phyloP scores from a whole-genome alignment of 768 basidiomycete species.

The Sporobolomyces pararoseus region DNA sequence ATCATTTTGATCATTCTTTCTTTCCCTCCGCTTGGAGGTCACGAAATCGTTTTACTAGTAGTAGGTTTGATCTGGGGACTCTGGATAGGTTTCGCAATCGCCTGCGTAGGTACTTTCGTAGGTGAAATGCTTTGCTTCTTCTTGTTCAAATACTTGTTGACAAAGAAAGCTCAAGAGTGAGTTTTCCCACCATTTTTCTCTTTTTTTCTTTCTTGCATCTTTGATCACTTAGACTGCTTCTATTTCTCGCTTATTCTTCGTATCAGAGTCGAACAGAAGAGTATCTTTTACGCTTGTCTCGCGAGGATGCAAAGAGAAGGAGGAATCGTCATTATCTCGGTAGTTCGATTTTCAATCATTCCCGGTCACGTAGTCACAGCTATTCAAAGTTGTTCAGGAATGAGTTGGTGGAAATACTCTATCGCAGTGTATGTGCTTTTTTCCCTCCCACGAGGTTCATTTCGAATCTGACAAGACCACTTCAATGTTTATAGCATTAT shows the following conservation, averaged over 20 bases:
- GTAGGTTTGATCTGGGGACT: conserved; percentile 39
- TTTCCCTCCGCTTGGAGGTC: conserved; percentile 30
- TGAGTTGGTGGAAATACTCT: conserved; percentile 26
- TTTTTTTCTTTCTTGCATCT: not conserved
- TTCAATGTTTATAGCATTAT: conserved; percentile 11
- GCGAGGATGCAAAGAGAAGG: conserved; percentile 38
- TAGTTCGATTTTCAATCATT: conserved; percentile 33
- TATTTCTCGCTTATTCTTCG: not conserved
- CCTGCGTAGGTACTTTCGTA: conserved; percentile 15
- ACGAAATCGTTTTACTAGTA: conserved; percentile 32
- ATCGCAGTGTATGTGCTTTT: conserved; percentile 35
- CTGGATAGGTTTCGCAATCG: conserved; percentile 29
- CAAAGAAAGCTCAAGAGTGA: conserved; percentile 11
- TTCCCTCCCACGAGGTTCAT: too few species aligned
- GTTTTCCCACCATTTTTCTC: not conserved
- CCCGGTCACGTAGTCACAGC: conserved; percentile 43
- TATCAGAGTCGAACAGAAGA: conserved; percentile 28
- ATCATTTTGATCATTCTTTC: conserved; percentile 32
- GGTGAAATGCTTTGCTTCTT: conserved; percentile 36
- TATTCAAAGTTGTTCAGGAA: conserved; percentile 39
- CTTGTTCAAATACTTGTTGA: conserved; percentile 38
- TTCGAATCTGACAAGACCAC: too few species aligned
- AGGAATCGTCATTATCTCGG: conserved; percentile 31
- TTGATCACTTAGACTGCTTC: not conserved
- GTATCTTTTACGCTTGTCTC: conserved; percentile 37